Percentiles rank a stretch among this genome's conserved stretches.
phyloP scores from a whole-genome alignment of 352 stramenopile species.

The Globisporangium perplexum region DNA sequence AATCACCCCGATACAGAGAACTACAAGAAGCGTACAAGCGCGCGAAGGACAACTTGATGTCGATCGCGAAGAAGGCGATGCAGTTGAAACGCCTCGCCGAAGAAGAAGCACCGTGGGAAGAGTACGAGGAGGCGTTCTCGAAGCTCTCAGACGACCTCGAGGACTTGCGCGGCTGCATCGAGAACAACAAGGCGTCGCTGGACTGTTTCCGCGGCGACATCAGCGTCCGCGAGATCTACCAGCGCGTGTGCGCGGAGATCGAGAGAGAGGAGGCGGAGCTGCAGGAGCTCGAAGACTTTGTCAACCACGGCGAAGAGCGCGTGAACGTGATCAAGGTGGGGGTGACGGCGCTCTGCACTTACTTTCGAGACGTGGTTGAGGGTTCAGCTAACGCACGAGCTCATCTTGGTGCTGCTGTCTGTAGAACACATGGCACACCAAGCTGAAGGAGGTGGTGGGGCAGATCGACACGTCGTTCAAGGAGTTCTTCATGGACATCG shows the following conservation, averaged over 20 bases:
- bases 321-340: constrained; percentile 73
- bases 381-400: neutral
- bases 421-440: constrained; percentile 59
- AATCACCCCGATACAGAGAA: constrained; percentile 16
- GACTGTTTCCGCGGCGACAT: constrained; percentile 79
- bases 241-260: constrained; percentile 63
- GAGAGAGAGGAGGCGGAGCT: constrained; percentile 50
- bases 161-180: constrained; percentile 67
- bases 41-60: constrained; percentile 63
- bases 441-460: constrained; percentile 63
- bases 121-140: constrained; percentile 57
- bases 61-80: constrained; percentile 56
- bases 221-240: constrained; percentile 68
- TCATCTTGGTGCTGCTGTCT: neutral
- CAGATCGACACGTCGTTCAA: constrained; percentile 82
- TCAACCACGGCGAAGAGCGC: constrained; percentile 52
- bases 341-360: too few relatives aligned
- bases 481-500: constrained; percentile 83
- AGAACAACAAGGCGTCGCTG: constrained; percentile 79
- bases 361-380: neutral
- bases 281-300: constrained; percentile 51
- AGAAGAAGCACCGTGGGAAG: constrained; percentile 54
- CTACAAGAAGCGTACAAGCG: constrained; percentile 53
- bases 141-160: constrained; percentile 70
- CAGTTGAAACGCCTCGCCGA: constrained; percentile 62